phyloP scores from a whole-genome alignment of 1,284 basidiomycete genomes.

The Vanrija sp. region DNA sequence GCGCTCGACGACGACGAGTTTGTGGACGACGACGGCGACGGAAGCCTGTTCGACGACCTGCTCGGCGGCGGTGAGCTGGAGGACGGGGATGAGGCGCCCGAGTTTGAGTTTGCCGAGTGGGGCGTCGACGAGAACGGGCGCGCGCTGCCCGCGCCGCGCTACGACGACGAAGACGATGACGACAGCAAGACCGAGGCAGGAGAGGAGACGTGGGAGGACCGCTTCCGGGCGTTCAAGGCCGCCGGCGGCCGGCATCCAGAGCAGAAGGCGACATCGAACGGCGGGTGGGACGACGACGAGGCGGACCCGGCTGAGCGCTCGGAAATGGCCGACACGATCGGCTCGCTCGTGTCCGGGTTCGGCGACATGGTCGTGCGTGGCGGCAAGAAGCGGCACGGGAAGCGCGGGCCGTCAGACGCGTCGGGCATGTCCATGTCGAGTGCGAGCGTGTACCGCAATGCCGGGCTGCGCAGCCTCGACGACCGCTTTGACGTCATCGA shows the following conservation, averaged over 20 bases:
- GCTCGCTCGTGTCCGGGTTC: constrained; percentile 64
- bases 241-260: constrained; percentile 41
- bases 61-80: constrained; percentile 58
- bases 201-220: constrained; percentile 62
- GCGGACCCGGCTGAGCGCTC: constrained; percentile 53
- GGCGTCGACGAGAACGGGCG: constrained; percentile 48
- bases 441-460: constrained; percentile 90
- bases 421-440: constrained; percentile 96
- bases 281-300: constrained; percentile 22
- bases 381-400: constrained; percentile 65
- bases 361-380: constrained; percentile 60
- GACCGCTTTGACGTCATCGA: constrained; percentile 86
- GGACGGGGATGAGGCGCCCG: constrained; percentile 45
- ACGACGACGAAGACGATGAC: constrained; percentile 32
- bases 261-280: constrained; percentile 29
- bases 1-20: constrained; percentile 96
- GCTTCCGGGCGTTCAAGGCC: constrained; percentile 71
- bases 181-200: constrained; percentile 42
- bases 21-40: constrained; percentile 62
- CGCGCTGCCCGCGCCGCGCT: constrained; percentile 15
- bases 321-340: constrained; percentile 77
- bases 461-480: constrained; percentile 81
- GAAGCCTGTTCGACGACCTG: constrained; percentile 52
- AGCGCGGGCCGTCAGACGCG: constrained; percentile 68
- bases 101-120: constrained; percentile 69